Conservation (phyloP, 2,329 filamentous ascomycete genomes). For the Exserohilum turcica region DNA sequence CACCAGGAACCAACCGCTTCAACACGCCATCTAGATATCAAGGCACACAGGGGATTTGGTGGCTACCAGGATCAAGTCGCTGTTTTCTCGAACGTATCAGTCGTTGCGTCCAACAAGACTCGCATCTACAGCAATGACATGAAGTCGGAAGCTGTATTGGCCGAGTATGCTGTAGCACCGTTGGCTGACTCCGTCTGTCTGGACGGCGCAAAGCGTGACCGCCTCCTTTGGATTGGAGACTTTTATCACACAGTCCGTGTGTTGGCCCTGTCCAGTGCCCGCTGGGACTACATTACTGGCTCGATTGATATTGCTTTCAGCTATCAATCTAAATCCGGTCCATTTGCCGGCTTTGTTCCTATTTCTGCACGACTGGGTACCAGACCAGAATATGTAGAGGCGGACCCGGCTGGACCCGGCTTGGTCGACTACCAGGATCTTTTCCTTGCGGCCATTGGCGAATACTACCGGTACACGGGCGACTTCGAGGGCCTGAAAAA, state of each 20-base stretch:
- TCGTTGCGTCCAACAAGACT: constrained; percentile 10
- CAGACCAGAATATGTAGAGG: background rate
- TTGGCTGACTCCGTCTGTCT: constrained; percentile 48
- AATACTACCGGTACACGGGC: constrained; percentile 2
- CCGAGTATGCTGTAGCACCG: constrained; percentile 46
- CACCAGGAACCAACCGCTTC: background rate
- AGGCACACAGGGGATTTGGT: constrained; percentile 49
- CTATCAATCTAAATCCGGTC: background rate
- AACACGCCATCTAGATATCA: constrained; percentile 28
- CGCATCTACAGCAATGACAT: constrained; percentile 1
- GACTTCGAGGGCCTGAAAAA: background rate
- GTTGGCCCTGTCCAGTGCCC: constrained; percentile 44
- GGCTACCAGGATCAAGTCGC: constrained; percentile 49
- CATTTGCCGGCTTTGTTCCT: background rate
- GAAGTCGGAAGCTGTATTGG: constrained; percentile 29
- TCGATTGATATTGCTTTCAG: constrained; percentile 27
- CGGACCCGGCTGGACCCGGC: background rate
- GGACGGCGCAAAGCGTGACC: constrained; percentile 52
- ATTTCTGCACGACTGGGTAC: constrained; percentile 3
- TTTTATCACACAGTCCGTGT: constrained; percentile 51
- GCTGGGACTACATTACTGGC: constrained; percentile 44
- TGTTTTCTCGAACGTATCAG: constrained; percentile 44
- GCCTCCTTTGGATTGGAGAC: constrained; percentile 52
- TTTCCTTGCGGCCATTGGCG: constrained; percentile 1
- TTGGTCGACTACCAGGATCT: constrained; percentile 7